A percentile compares a stretch with the other conserved stretches of the same genome.
phyloP scores from a whole-genome alignment of 73 alveolate genomes.

The Stentor coeruleus region DNA sequence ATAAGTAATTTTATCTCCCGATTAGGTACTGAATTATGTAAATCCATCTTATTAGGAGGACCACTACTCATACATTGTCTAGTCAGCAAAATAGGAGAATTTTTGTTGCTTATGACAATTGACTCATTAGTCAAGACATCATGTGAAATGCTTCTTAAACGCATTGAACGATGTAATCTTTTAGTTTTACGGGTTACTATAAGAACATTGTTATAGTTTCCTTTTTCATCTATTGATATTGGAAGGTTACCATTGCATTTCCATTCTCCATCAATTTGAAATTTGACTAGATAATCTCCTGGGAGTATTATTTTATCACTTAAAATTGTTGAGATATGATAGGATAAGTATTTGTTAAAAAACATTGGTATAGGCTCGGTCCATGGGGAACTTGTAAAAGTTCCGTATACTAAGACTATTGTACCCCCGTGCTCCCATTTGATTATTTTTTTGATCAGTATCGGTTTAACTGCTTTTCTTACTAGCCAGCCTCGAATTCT shows the following conservation, averaged over 20 bases:
- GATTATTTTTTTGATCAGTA: background rate
- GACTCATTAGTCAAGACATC: too few species aligned
- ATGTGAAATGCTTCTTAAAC: too few species aligned
- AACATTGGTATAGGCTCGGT: background rate
- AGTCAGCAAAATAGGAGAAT: too few species aligned
- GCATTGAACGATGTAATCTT: background rate
- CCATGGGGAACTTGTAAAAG: background rate
- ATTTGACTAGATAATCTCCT: conserved; percentile 2
- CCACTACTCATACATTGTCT: too few species aligned
- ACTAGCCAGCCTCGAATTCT: background rate
- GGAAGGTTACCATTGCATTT: background rate
- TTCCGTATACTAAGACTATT: background rate
- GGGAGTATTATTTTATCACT: background rate
- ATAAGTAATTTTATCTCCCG: too few species aligned
- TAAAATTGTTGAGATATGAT: background rate
- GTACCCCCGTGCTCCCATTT: background rate
- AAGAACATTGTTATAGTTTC: background rate
- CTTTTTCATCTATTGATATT: background rate
- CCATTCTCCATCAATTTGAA: conserved; percentile 17
- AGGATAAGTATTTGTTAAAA: background rate
- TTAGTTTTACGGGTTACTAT: background rate
- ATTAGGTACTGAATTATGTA: too few species aligned
- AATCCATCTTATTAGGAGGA: too few species aligned
- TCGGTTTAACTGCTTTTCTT: background rate
- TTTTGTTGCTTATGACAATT: too few species aligned